Base-by-base conservation (phyloP, 345 rosid species). In the Passiflora organensis region DNA sequence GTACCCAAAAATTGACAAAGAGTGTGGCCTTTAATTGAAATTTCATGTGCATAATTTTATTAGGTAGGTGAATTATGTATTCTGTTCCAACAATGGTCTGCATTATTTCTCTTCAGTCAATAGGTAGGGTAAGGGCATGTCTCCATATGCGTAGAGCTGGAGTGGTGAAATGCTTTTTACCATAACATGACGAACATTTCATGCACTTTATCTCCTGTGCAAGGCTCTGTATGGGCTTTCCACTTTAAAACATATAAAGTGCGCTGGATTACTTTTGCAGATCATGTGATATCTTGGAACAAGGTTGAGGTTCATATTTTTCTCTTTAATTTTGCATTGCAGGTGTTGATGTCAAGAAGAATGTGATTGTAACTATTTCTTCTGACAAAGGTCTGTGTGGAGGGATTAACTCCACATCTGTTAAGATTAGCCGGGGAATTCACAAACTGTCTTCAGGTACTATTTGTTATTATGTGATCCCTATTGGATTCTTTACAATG, bases 381-480 rank as follows among this genome's bases (percentile, higher is more conserved):
- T 81, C 97, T 0, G 99, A 93, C 79, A 93, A 93, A 78, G 99
- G 99, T 76, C 91, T 93, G 1, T 89, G 99, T 68, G 99, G 99
- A 74, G 97, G 97, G 55, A 93, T 93, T 56, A 89, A 93, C 86
- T 84, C 97, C 47, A 93, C 94, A 20, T 67, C 84, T 24, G 99
- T 93, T 52, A 93, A 80, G 76, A 70, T 69, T 57, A 82, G 97
- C 95, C 89, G 66, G 77, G 89, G 78, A 59, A 32, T 93, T 32
- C 48, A 73, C 78, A 84, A 78, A 70, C 15, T 93, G 74, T 74
- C 52, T 58, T 64, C 95, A 56, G 99, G 99, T 93, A 79, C 42
- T 51, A 63, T 53, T 59, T 71, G 11, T 36, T 48, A 43, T 18
- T 19, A 43, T 5, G 4, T 11, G 4, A 16, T 41, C 12, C 16